Evolutionary conservation across 1,139 yeast genomes (phyloP), one percentile per base, ranked within the genome.

Genomic region (Pichia sp.): DNA sequence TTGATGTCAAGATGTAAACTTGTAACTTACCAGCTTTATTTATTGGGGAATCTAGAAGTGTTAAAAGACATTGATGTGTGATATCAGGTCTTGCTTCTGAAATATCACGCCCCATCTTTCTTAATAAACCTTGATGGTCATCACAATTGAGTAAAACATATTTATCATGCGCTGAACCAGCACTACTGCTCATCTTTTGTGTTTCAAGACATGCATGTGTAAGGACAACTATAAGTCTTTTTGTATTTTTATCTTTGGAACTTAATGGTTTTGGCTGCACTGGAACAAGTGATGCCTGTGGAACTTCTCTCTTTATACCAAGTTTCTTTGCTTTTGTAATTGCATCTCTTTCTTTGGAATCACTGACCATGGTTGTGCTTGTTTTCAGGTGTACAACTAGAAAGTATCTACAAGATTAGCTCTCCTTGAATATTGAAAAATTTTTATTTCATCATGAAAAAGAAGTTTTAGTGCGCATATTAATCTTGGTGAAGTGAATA

Each of bases 71-170:
- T 68, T 87, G 92, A 66, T 92, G 98, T 42, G 97, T 90, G 61
- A 92, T 92, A 67, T 92, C 98, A 22, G 98, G 98, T 68, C 98
- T 80, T 7, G 97, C 97, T 65, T 92, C 98, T 42, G 96, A 90
- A 57, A 92, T 92, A 65, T 92, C 97, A 64, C 97, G 78, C 43
- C 96, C 96, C 95, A 90, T 88, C 65, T 89, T 90, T 67, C 94
- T 85, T 60, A 92, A 73, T 49, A 92, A 74, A 16, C 97, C 97
- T 70, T 92, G 98, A 66, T 92, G 98, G 67, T 92, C 98, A 67
- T 92, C 98, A 73, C 98, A 92, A 71, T 92, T 92, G 60, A 92
- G 74, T 54, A 92, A 71, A 0, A 95, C 97, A 63, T 85, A 92
- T 65, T 92, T 86, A 65, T 90, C 97, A 47, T 95, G 96, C 45